Base-by-base conservation (phyloP, 306 rosid species). In the Coriaria nepalensis region DNA sequence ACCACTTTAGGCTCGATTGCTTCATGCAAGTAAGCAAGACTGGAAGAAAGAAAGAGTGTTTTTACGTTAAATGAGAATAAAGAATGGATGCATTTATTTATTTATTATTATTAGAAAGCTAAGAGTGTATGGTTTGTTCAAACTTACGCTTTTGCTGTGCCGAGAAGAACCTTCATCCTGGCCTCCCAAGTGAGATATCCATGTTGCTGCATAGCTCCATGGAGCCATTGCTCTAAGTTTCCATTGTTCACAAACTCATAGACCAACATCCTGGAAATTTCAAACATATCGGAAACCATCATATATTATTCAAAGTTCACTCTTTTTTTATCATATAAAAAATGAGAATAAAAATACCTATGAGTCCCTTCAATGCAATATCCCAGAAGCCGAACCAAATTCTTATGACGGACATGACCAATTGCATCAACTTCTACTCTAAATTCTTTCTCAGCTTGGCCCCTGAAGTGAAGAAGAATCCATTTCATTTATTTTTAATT, bases 161-260 rank as follows among this genome's bases (percentile, higher is more conserved):
- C 96, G 35, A 82, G 83, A 47, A 86, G 83, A 75, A 86, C 62
- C 80, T 82, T 86, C 53, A 68, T 75, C 5, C 96, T 90, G 7
- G 96, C 96, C 70, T 86, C 94, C 96, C 96, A 86, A 35, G 96
- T 86, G 51, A 86, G 96, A 73, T 86, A 86, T 39, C 96, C 96
- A 66, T 86, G 94, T 55, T 82, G 96, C 45, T 79, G 90, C 96
- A 86, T 82, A 33, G 86, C 96, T 63, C 94, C 94, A 55, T 86
- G 96, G 60, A 86, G 96, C 96, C 96, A 86, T 56, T 86, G 96
- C 63, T 86, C 96, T 63, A 86, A 70, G 71, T 86, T 86, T 74
- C 96, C 96, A 68, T 79, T 86, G 64, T 79, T 82, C 56, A 86
- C 93, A 54, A 76, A 86, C 81, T 86, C 96, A 52, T 86, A 86